Evolutionary conservation across 176 grass and related monocot species (phyloP).

Genomic region (Miscanthus lutarioriparius): DNA sequence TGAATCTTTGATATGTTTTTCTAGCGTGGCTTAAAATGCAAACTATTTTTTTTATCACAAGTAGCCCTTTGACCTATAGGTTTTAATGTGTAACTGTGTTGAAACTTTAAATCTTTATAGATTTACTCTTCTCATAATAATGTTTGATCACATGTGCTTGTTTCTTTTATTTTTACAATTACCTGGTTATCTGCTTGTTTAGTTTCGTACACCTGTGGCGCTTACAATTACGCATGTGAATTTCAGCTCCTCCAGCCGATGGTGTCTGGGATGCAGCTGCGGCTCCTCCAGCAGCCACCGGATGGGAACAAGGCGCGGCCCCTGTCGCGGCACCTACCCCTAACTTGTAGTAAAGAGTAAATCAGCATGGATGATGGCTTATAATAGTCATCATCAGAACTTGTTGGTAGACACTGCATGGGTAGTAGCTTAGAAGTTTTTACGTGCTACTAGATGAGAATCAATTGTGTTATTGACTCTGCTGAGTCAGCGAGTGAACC

Average conservation of each 20-base stretch:
- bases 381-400: not conserved
- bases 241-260: constrained; percentile 46
- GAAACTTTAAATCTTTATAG: not conserved
- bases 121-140: not conserved
- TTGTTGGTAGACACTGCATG: constrained; percentile 32
- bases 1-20: not conserved
- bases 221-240: not conserved
- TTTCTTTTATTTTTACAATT: not conserved
- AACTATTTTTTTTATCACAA: not conserved
- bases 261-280: constrained; percentile 52
- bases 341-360: constrained; percentile 42
- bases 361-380: too few species aligned
- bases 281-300: constrained; percentile 17
- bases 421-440: constrained; percentile 25
- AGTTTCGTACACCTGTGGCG: not conserved
- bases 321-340: not conserved
- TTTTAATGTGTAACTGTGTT: not conserved
- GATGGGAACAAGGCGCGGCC: too few species aligned
- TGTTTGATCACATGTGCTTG: not conserved
- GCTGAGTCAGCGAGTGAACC: not conserved
- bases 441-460: constrained; percentile 26
- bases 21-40: not conserved
- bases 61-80: not conserved
- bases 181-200: not conserved
- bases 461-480: constrained; percentile 44